These are phyloP conservation scores for Bauhinia variegata DNA, from an alignment of 306 rosid species.

Conservation along the genomic window DNA sequence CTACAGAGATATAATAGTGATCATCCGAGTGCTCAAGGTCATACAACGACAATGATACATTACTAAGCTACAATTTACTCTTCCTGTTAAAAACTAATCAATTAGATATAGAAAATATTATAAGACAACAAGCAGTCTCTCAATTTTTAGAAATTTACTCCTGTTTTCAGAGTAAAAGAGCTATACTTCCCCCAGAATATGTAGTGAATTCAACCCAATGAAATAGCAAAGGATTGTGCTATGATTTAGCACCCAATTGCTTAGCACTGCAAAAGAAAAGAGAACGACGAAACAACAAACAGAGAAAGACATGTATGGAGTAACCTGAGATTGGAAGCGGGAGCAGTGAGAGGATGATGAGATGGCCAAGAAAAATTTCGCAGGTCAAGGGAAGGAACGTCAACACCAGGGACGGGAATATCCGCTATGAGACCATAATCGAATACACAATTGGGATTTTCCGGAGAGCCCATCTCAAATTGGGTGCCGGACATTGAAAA, in stretches of 20 bases:
- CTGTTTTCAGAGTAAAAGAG: neutral
- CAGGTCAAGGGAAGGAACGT: slow-evolving; percentile 43
- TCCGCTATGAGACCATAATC: slow-evolving; percentile 63
- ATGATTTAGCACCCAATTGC: neutral
- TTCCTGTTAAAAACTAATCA: neutral
- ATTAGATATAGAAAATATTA: no score
- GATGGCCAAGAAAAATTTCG: slow-evolving; percentile 62
- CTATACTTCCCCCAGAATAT: neutral
- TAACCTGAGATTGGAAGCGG: slow-evolving; percentile 43
- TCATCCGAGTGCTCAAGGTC: neutral
- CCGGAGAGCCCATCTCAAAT: slow-evolving; percentile 50
- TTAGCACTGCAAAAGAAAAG: neutral
- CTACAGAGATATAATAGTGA: neutral
- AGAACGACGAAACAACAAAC: neutral
- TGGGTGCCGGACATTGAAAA: slow-evolving; percentile 27
- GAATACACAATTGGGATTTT: slow-evolving; percentile 53
- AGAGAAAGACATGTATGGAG: neutral
- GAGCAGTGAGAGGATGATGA: slow-evolving; percentile 5
- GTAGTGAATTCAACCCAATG: neutral
- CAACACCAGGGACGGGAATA: slow-evolving; percentile 53
- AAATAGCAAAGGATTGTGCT: neutral
- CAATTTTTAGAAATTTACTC: neutral
- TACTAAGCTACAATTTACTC: neutral
- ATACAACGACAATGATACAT: neutral
- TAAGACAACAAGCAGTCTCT: no score